These are phyloP conservation scores for Epithemia pelagica DNA, from an alignment of 108 stramenopile species.

Conservation along the genomic window DNA sequence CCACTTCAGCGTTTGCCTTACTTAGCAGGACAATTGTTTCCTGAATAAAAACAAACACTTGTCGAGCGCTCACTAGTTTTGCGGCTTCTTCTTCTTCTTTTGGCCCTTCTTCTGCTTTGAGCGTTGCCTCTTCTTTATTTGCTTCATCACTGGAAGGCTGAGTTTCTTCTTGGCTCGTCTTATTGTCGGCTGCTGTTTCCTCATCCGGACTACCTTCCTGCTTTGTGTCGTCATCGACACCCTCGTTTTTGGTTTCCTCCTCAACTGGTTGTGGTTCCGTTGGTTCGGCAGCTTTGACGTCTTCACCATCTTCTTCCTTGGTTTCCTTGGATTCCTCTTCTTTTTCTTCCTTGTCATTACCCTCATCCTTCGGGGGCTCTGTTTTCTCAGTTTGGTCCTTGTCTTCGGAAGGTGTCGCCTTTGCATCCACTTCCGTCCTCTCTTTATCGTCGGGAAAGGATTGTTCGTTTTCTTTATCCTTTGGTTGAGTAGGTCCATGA, in stretches of 20 bases:
- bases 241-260: background rate
- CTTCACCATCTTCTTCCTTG: background rate
- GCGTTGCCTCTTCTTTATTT: background rate
- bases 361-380: conserved; percentile 1
- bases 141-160: background rate
- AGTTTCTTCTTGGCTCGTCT: background rate
- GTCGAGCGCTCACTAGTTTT: conserved; percentile 52
- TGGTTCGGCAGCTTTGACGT: background rate
- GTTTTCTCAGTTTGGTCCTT: background rate
- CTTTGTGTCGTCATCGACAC: conserved; percentile 8
- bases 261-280: background rate
- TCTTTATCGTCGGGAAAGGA: conserved; percentile 7
- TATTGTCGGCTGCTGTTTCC: conserved; percentile 5
- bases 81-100: background rate
- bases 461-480: background rate
- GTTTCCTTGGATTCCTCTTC: conserved; percentile 1
- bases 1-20: conserved; percentile 59
- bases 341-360: conserved; percentile 2
- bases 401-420: background rate
- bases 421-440: conserved; percentile 3
- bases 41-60: conserved; percentile 92
- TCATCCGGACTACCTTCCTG: conserved; percentile 7
- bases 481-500: conserved; percentile 18
- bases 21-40: conserved; percentile 80
- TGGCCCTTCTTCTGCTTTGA: conserved; percentile 2